These are phyloP conservation scores for Apium graveolens DNA, from an alignment of 129 eudicot genomes.

Conservation along the genomic window DNA sequence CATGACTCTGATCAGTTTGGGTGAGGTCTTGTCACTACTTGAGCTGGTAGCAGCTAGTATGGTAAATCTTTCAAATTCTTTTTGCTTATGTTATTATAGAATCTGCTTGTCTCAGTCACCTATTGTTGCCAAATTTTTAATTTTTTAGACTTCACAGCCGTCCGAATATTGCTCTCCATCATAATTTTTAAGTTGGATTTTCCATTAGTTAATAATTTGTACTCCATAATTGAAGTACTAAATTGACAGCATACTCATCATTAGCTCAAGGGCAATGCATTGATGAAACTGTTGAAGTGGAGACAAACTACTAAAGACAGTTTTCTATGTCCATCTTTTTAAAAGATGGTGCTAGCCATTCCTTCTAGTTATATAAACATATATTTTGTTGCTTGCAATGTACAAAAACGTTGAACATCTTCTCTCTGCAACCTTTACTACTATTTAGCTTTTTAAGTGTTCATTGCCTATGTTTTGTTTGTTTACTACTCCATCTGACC, in stretches of 20 bases:
- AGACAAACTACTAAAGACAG: not conserved
- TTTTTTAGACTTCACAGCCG: not conserved
- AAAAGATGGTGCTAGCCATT: not conserved
- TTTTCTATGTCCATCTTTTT: not conserved
- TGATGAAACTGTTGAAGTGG: not conserved
- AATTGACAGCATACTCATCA: not conserved
- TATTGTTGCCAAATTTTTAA: not conserved
- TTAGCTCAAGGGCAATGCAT: not conserved
- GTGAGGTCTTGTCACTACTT: constrained; percentile 56
- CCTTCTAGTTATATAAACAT: not conserved
- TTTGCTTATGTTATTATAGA: not conserved
- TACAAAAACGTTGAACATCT: not conserved
- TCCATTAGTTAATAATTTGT: not conserved
- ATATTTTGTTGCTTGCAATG: not conserved
- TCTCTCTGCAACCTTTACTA: not conserved
- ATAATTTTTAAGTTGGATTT: not conserved
- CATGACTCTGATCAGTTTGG: constrained; percentile 23
- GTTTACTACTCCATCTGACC: too few relatives aligned
- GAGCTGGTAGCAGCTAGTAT: constrained; percentile 66
- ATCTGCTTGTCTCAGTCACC: not conserved
- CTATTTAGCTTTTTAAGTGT: not conserved
- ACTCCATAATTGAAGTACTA: not conserved
- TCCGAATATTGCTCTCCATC: not conserved
- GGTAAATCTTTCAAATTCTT: constrained; percentile 38
- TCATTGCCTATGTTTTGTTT: too few relatives aligned